Conservation (phyloP, 2,329 filamentous ascomycete genomes). For the Stagonosporopsis chrysanthemi region DNA sequence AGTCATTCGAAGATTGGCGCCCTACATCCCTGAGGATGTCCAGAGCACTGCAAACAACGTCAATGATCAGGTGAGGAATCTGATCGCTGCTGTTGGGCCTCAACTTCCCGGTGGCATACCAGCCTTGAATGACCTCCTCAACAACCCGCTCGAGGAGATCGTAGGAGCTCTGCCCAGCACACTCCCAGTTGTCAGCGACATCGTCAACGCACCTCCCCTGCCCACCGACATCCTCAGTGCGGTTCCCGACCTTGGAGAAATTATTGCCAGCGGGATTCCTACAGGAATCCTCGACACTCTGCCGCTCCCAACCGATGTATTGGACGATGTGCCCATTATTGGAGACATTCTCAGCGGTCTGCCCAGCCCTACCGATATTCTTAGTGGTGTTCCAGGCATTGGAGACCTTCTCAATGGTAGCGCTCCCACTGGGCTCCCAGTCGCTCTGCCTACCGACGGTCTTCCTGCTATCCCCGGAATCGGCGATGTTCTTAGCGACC, state of each 20-base stretch:
- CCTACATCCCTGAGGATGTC: conserved; percentile 15
- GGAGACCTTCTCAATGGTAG: conserved; percentile 1
- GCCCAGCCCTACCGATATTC: background rate
- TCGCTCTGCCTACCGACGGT: background rate
- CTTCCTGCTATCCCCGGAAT: background rate
- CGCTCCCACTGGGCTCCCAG: background rate
- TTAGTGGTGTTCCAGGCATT: background rate
- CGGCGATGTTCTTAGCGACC: background rate
- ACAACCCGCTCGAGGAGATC: background rate
- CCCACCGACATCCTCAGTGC: background rate
- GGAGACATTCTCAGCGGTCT: background rate
- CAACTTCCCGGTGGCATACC: conserved; percentile 17
- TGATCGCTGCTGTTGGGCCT: conserved; percentile 18
- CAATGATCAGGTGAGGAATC: conserved; percentile 19
- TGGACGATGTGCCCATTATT: background rate
- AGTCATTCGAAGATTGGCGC: conserved; percentile 16
- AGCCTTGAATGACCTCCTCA: conserved; percentile 14
- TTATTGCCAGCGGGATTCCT: background rate
- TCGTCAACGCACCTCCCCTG: background rate
- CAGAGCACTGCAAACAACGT: conserved; percentile 18
- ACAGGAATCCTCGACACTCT: background rate
- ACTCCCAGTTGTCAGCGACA: background rate
- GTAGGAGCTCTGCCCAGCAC: background rate
- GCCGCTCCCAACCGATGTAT: background rate
- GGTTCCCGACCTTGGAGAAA: background rate